phyloP scores from a whole-genome alignment of 129 eudicot species.

The Rutidosis leptorrhynchoides region DNA sequence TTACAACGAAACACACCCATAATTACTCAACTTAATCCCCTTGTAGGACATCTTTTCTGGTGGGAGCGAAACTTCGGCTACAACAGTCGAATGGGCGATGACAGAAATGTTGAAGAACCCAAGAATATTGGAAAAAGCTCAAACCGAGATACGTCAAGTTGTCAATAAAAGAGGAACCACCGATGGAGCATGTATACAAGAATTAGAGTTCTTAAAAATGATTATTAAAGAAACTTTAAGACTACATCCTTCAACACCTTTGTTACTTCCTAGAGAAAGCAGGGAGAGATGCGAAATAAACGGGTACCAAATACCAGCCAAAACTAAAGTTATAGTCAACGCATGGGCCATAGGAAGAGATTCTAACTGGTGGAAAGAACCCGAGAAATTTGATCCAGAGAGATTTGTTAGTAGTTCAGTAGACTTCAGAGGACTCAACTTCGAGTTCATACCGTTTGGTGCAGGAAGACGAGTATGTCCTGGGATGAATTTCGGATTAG shows the following conservation, averaged over 20 bases:
- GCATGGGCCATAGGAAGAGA: slow-evolving; percentile 52
- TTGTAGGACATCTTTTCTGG: slow-evolving; percentile 49
- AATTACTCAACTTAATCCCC: not conserved
- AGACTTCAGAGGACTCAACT: slow-evolving; percentile 44
- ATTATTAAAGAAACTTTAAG: slow-evolving; percentile 49
- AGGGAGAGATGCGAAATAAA: slow-evolving; percentile 39
- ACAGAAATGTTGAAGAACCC: slow-evolving; percentile 48
- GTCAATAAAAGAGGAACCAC: slow-evolving; percentile 14
- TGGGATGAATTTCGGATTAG: slow-evolving; percentile 35
- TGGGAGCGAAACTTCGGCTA: slow-evolving; percentile 50
- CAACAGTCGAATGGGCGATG: slow-evolving; percentile 46
- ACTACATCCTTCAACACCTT: slow-evolving; percentile 48
- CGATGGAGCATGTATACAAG: slow-evolving; percentile 33
- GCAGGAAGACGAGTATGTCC: slow-evolving; percentile 53
- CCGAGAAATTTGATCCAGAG: slow-evolving; percentile 44
- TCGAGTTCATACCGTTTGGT: slow-evolving; percentile 47
- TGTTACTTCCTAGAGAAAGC: slow-evolving; percentile 50
- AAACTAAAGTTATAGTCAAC: slow-evolving; percentile 39
- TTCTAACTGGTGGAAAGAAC: slow-evolving; percentile 41
- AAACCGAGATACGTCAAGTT: slow-evolving; percentile 48
- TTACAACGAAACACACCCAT: not conserved
- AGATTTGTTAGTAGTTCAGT: slow-evolving; percentile 30
- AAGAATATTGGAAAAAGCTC: slow-evolving; percentile 35
- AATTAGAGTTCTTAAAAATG: slow-evolving; percentile 29
- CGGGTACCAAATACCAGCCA: slow-evolving; percentile 41